phyloP scores from a whole-genome alignment of 1,284 basidiomycete species.

The Caloboletus firmus region DNA sequence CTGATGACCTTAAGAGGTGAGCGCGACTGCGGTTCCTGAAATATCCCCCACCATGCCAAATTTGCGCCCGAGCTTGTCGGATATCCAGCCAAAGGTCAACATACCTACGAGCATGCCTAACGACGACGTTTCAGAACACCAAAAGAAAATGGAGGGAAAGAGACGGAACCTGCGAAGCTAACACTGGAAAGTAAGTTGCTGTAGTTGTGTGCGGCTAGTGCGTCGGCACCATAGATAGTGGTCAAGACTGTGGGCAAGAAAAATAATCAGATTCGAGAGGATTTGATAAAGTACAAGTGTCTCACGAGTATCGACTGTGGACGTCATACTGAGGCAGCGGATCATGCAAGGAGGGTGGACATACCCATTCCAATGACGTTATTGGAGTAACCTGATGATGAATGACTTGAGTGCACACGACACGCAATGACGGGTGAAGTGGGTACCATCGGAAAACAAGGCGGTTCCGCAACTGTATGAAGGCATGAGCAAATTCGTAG shows the following conservation, averaged over 20 bases:
- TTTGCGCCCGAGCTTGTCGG: slow-evolving; percentile 87
- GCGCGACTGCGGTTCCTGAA: not conserved
- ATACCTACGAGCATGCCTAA: slow-evolving; percentile 74
- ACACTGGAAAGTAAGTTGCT: slow-evolving; percentile 65
- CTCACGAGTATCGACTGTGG: slow-evolving; percentile 54
- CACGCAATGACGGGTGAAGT: not conserved
- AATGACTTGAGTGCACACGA: slow-evolving; percentile 3
- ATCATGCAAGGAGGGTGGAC: slow-evolving; percentile 27
- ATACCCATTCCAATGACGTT: slow-evolving; percentile 72
- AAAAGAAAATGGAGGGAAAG: not conserved
- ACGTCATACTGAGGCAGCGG: slow-evolving; percentile 3
- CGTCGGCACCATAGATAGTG: slow-evolving; percentile 59
- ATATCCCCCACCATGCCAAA: slow-evolving; percentile 70
- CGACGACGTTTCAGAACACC: not conserved
- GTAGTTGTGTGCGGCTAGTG: slow-evolving; percentile 52
- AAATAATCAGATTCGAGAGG: not conserved
- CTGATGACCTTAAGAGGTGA: slow-evolving; percentile 36
- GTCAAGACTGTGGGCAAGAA: slow-evolving; percentile 51
- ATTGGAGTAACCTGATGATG: slow-evolving; percentile 71
- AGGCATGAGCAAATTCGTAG: not conserved
- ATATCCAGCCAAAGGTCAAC: slow-evolving; percentile 73
- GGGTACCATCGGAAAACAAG: slow-evolving; percentile 81
- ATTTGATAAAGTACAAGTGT: slow-evolving; percentile 4
- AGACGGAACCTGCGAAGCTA: slow-evolving; percentile 64
- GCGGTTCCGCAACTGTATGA: slow-evolving; percentile 72